A percentile compares a stretch with the other conserved stretches of the same genome.
phyloP scores from a whole-genome alignment of 1,139 yeast species.

The Debaryomyces fabryi region DNA sequence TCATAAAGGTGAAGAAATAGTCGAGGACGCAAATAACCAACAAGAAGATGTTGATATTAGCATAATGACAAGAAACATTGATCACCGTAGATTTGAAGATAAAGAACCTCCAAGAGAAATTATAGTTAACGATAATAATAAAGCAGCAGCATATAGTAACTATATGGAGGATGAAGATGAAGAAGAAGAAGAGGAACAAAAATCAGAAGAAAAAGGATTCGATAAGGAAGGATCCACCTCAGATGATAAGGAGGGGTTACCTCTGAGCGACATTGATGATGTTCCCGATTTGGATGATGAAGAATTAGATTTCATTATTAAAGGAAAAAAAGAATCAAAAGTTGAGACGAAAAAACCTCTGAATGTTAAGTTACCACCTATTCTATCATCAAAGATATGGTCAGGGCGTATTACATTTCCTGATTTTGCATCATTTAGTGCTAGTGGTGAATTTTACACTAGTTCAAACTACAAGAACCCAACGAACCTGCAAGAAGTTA shows the following conservation, averaged over 20 bases:
- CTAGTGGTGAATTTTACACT: slow-evolving; percentile 45
- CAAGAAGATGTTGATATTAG: slow-evolving; percentile 32
- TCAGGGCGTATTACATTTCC: slow-evolving; percentile 58
- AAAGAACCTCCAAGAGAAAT: slow-evolving; percentile 14
- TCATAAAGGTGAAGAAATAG: slow-evolving; percentile 82
- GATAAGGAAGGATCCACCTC: slow-evolving; percentile 5
- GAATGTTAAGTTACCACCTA: slow-evolving; percentile 19
- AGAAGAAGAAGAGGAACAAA: slow-evolving; percentile 16
- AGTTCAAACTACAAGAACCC: slow-evolving; percentile 33
- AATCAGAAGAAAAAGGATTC: slow-evolving; percentile 7
- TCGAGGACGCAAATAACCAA: slow-evolving; percentile 50
- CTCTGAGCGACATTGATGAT: slow-evolving; percentile 15
- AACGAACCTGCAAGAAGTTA: slow-evolving; percentile 25
- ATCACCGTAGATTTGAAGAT: slow-evolving; percentile 42
- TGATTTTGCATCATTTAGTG: slow-evolving; percentile 53
- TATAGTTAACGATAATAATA: slow-evolving; percentile 16
- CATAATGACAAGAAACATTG: slow-evolving; percentile 45
- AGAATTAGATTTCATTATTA: slow-evolving; percentile 19
- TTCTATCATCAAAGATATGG: slow-evolving; percentile 43
- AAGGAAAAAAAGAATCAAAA: slow-evolving; percentile 10
- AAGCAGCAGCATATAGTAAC: slow-evolving; percentile 8
- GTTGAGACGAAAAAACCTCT: slow-evolving; percentile 1
- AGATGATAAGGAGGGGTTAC: slow-evolving; percentile 9
- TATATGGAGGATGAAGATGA: slow-evolving; percentile 22
- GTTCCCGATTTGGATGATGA: slow-evolving; percentile 32